Evolutionary conservation across 1,139 yeast genomes (phyloP), one percentile per base, ranked within the genome.

Genomic region (Blastobotrys apis): DNA sequence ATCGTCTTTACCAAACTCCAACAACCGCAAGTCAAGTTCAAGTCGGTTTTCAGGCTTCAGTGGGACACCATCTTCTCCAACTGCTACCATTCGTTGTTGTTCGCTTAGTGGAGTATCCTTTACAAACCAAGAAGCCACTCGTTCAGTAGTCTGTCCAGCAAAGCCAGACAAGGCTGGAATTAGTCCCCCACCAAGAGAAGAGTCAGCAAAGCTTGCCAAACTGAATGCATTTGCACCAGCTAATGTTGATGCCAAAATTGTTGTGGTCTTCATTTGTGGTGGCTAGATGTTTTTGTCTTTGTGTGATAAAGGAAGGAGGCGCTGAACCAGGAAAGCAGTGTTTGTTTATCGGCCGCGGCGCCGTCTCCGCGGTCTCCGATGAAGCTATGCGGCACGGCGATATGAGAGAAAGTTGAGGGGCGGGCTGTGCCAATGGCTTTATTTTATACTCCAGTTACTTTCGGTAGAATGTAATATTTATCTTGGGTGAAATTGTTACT

Each of bases 1-100:
- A 19, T 69, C 65, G 30, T 57, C 61, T 4, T 57, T 56, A 15
- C 55, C 59, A 37, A 62, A 48, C 53, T 64, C 63, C 34, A 66
- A 51, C 29, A 65, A 51, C 35, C 70, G 33, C 31, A 43, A 30
- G 30, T 5, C 29, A n/a, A n/a, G n/a, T 2, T 36, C 44, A 5
- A n/a, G 16, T 8, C 15, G 31, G 4, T 8, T n/a, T 15, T 32
- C 21, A 10, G 35, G 35, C 22, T 32, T 32, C 9, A 17, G 5
- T 5, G 35, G 32, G 20, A 32, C 15, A 8, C 17, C 22, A 9
- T 6, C 9, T n/a, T 9, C 22, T 17, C 12, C 22, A 9, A 15
- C 20, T 15, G 20, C 35, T 32, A 10, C 6, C 5, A 17, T 17
- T 13, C 9, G 32, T 5, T 9, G 21, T 17, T 32, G 20, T 9